phyloP scores from a whole-genome alignment of 2,329 filamentous ascomycete genomes.

The Verticillium nubilum region DNA sequence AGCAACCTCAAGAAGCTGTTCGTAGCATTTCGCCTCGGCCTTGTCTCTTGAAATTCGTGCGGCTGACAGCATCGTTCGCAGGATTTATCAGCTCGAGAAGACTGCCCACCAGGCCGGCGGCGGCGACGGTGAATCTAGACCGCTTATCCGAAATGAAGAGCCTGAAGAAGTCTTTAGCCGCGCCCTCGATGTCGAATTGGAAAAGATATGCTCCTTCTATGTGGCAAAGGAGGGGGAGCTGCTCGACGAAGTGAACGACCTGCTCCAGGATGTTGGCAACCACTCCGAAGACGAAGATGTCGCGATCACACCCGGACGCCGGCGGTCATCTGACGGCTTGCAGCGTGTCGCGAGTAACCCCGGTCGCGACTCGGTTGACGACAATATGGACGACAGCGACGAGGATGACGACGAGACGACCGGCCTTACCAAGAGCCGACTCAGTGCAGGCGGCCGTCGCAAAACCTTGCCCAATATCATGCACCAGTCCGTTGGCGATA shows the following conservation, averaged over 20 bases:
- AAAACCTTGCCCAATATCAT: slow-evolving; percentile 30
- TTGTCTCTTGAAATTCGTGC: too few relatives aligned
- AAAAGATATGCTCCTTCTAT: slow-evolving; percentile 93
- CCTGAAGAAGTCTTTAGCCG: slow-evolving; percentile 77
- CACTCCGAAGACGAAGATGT: slow-evolving; percentile 40
- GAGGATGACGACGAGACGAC: slow-evolving; percentile 59
- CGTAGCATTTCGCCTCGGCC: slow-evolving; percentile 25
- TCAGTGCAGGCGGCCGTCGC: slow-evolving; percentile 31
- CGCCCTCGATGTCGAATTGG: slow-evolving; percentile 80
- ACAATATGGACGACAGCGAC: slow-evolving; percentile 55
- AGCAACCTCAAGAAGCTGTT: slow-evolving; percentile 98
- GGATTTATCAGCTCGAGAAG: slow-evolving; percentile 94
- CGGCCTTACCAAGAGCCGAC: slow-evolving; percentile 41
- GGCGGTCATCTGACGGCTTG: slow-evolving; percentile 14
- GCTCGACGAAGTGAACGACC: slow-evolving; percentile 68
- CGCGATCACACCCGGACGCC: background rate
- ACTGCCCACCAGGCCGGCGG: slow-evolving; percentile 58
- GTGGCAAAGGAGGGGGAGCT: slow-evolving; percentile 84
- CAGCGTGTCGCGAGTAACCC: slow-evolving; percentile 26
- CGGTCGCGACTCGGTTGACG: slow-evolving; percentile 47
- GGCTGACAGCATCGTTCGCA: slow-evolving; percentile 27
- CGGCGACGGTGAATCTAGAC: slow-evolving; percentile 76
- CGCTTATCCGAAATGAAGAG: slow-evolving; percentile 68
- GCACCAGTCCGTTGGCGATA: slow-evolving; percentile 43
- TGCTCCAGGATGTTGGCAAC: slow-evolving; percentile 71